Evolutionary conservation across 768 basidiomycete species (phyloP).

Genomic region (Myochromella boudieri): DNA sequence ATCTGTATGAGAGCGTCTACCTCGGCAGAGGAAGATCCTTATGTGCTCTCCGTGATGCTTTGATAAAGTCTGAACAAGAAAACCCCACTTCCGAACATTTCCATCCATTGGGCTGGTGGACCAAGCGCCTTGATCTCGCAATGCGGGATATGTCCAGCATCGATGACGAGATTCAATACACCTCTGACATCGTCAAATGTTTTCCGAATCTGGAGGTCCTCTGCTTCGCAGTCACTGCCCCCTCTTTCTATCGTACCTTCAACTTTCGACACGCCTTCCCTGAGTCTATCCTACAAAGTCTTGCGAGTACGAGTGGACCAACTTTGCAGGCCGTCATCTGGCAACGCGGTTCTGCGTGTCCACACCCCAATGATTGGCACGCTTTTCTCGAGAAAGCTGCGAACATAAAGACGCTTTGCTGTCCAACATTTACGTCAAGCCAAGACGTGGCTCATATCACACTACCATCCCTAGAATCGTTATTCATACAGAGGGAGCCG

Average conservation of each 20-base stretch:
- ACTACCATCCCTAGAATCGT: constrained; percentile 3
- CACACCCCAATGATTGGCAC: constrained; percentile 1
- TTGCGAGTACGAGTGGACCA: constrained; percentile 5
- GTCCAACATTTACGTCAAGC: neutral
- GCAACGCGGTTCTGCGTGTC: neutral
- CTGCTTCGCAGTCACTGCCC: constrained; percentile 1
- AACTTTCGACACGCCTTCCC: neutral
- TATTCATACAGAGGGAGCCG: neutral
- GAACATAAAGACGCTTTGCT: constrained; percentile 9
- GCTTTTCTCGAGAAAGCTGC: constrained; percentile 9
- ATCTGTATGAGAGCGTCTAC: constrained; percentile 25
- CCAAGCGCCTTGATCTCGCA: constrained; percentile 20
- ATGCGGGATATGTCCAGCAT: constrained; percentile 12
- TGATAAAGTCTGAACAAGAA: constrained; percentile 2
- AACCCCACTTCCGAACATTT: neutral
- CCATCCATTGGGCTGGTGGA: constrained; percentile 12
- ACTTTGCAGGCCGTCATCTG: constrained; percentile 13
- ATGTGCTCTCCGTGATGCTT: constrained; percentile 10
- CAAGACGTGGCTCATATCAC: neutral
- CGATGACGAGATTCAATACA: neutral
- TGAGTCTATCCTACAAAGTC: constrained; percentile 2
- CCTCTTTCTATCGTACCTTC: neutral
- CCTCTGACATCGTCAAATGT: constrained; percentile 13
- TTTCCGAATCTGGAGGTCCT: constrained; percentile 20
- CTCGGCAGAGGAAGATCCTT: constrained; percentile 15